Percentiles rank a stretch among this genome's conserved stretches.
These are phyloP conservation scores for Volvariella volvacea DNA, from an alignment of 1,284 basidiomycete species.

Conservation along the genomic window DNA sequence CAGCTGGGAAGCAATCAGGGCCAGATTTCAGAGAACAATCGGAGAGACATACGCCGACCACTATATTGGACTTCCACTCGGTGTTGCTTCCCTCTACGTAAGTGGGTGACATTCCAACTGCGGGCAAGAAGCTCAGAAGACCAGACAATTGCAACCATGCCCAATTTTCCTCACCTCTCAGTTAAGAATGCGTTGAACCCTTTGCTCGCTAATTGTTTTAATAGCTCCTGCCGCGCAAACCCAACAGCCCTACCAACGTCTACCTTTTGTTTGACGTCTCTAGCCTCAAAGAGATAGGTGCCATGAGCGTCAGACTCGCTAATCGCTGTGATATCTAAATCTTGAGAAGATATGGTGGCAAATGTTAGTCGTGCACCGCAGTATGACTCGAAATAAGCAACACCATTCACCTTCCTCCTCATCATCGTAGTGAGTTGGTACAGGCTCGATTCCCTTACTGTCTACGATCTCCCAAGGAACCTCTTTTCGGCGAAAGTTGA, in stretches of 20 bases:
- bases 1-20: conserved; percentile 31
- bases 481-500: conserved; percentile 45
- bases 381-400: background rate
- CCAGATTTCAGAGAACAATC: background rate
- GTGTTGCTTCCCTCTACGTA: conserved; percentile 53
- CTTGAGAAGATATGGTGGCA: conserved; percentile 27
- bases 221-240: conserved; percentile 57
- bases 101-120: conserved; percentile 65
- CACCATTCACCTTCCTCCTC: conserved; percentile 35
- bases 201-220: conserved; percentile 47
- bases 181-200: conserved; percentile 57
- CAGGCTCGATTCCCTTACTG: conserved; percentile 53
- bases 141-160: conserved; percentile 9
- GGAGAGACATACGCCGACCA: conserved; percentile 42
- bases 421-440: conserved; percentile 56
- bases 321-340: conserved; percentile 51
- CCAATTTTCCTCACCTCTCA: conserved; percentile 49
- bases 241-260: conserved; percentile 40
- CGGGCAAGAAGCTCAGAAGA: conserved; percentile 5
- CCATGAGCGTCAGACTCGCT: conserved; percentile 45
- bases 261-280: conserved; percentile 29
- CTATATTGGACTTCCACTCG: conserved; percentile 64
- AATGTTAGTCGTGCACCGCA: background rate
- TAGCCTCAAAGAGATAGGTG: conserved; percentile 60
- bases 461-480: conserved; percentile 73